Percentiles rank a stretch among this genome's conserved stretches.
These are phyloP conservation scores for Lasiodiplodia sp. DNA, from an alignment of 2,329 filamentous ascomycete genomes.

Conservation along the genomic window DNA sequence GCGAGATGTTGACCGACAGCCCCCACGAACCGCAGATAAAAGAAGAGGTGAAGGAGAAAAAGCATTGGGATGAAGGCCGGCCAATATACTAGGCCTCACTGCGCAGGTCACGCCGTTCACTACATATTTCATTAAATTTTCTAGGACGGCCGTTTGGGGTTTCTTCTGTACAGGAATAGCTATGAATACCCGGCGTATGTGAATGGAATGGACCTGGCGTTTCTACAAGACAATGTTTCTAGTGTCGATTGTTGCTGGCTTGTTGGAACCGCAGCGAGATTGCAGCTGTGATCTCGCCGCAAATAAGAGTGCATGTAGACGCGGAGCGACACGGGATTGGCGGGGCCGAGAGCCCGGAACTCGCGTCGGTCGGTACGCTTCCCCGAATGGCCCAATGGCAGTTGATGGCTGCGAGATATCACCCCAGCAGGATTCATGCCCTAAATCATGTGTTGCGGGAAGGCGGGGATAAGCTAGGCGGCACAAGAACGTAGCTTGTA, in stretches of 20 bases:
- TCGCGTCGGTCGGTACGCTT: neutral
- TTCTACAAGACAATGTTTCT: neutral
- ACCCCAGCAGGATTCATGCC: neutral
- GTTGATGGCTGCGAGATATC: neutral
- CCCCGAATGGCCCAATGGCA: neutral
- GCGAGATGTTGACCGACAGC: constrained; percentile 33
- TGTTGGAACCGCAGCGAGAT: neutral
- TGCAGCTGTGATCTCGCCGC: neutral
- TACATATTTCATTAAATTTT: constrained; percentile 25
- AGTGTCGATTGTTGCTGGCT: neutral
- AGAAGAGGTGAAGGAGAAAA: constrained; percentile 41
- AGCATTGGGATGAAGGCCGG: constrained; percentile 57
- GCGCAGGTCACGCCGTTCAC: neutral
- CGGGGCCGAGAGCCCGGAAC: constrained; percentile 6
- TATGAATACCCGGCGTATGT: constrained; percentile 19
- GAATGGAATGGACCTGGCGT: neutral
- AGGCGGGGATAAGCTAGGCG: neutral
- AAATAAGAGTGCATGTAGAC: neutral
- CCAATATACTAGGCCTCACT: constrained; percentile 51
- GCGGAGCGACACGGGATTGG: constrained; percentile 5
- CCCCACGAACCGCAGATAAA: constrained; percentile 31
- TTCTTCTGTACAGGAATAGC: neutral
- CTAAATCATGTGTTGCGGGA: neutral
- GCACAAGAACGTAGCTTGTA: too few relatives aligned
- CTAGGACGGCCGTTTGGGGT: neutral